Evolutionary conservation across 768 basidiomycete species (phyloP), one percentile per base, ranked within the genome.

Genomic region (Trametes cinnabarina): DNA sequence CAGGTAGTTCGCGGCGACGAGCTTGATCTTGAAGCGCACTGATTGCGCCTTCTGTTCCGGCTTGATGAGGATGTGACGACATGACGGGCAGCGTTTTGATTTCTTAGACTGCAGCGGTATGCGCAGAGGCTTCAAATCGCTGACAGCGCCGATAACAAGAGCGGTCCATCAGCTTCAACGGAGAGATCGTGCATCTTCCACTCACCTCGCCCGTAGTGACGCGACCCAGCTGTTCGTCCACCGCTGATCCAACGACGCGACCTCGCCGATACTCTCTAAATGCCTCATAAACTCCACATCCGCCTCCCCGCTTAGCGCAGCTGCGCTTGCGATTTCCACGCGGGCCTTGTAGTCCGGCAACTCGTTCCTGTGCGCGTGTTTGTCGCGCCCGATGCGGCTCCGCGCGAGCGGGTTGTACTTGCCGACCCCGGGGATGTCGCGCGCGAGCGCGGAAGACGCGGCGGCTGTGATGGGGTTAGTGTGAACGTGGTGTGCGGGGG

Each of bases 41-140:
- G 92, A 94, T 65, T 94, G 92, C 0, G 94, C 89, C 69, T 99
- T 99, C 68, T 95, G 90, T 71, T 99, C 97, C 3, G 97, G 97
- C 70, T 98, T 97, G 74, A 98, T 97, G 61, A 99, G 83, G 65
- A 98, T 97, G 72, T 98, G 96, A 17, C 91, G 87, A 70, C 97
- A 99, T 2, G 80, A 81, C 14, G 94, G 88, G 75, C 97, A 99
- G 4, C 97, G 92, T 73, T 98, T 98, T 3, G 94, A 94, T 51
- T 90, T 85, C 72, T 98, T 98, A 0, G 94, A 91, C 63, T 90
- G 92, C 0, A 99, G 79, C 0, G 93, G 94, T 64, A 98, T 92
- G 30, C 97, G 89, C 44, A 92, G 78, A 0, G 97, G 97, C 69
- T 84, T 85, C 12, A 95, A 79, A 40, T 94, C 88, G 30, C 92